These are phyloP conservation scores for Rhizophora apiculata DNA, from an alignment of 345 rosid genomes.

Conservation along the genomic window DNA sequence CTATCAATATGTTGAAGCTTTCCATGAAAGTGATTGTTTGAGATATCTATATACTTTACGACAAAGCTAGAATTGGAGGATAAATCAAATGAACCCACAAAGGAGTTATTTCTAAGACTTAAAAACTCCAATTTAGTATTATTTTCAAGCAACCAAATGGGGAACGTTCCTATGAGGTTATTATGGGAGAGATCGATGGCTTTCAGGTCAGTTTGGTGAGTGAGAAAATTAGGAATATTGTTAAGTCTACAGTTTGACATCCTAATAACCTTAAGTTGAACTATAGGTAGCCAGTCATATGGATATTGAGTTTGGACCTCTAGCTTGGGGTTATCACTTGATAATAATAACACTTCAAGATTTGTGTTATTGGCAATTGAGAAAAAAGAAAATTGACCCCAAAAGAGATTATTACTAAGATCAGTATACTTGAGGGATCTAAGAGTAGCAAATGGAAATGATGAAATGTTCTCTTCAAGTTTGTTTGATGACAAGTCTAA, in stretches of 20 bases:
- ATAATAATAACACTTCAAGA: neutral
- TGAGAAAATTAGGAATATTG: neutral
- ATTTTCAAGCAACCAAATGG: conserved; percentile 6
- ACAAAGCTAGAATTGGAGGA: neutral
- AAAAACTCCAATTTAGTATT: neutral
- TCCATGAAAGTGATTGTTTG: neutral
- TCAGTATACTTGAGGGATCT: neutral
- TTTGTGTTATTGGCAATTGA: conserved; percentile 1
- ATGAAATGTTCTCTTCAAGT: neutral
- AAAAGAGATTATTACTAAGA: neutral
- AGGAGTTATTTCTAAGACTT: conserved; percentile 1
- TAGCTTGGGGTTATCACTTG: neutral
- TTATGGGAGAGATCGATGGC: conserved; percentile 1
- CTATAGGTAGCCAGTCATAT: neutral
- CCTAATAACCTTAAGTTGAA: neutral
- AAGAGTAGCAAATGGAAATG: neutral
- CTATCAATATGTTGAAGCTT: neutral
- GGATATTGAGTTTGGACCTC: neutral
- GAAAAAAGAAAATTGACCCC: neutral
- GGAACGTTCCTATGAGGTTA: neutral
- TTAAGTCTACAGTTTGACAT: neutral
- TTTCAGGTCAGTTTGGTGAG: neutral
- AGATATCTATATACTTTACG: neutral
- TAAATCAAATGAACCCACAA: neutral
- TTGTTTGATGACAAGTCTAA: conserved; percentile 2